Percentiles rank a stretch among this genome's conserved stretches.
These are phyloP conservation scores for Pseudoneurospora amorphoporcata DNA, from an alignment of 495 filamentous ascomycete genomes.

Conservation along the genomic window DNA sequence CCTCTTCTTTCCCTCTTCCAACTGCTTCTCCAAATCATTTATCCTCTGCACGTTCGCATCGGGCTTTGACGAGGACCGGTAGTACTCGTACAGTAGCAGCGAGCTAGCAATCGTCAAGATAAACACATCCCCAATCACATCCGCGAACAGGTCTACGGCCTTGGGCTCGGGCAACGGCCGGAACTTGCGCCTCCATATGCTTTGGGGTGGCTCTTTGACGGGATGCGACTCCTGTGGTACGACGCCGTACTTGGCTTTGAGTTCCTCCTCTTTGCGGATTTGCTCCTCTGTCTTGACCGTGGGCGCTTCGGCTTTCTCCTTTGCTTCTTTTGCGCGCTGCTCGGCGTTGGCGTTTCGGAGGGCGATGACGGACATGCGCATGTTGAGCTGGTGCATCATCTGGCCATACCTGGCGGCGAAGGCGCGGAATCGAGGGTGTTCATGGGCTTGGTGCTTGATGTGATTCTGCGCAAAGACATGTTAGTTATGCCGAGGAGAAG, in stretches of 20 bases:
- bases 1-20: slow-evolving; percentile 48
- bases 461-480: slow-evolving; percentile 50
- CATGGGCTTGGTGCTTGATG: slow-evolving; percentile 89
- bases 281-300: slow-evolving; percentile 76
- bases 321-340: slow-evolving; percentile 41
- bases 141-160: slow-evolving; percentile 91
- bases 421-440: slow-evolving; percentile 80
- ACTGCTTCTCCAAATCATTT: slow-evolving; percentile 58
- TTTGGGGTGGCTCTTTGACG: slow-evolving; percentile 24
- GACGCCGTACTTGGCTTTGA: slow-evolving; percentile 32
- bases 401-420: slow-evolving; percentile 65
- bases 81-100: slow-evolving; percentile 75
- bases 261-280: slow-evolving; percentile 49
- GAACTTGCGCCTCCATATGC: slow-evolving; percentile 42
- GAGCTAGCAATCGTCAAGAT: slow-evolving; percentile 71
- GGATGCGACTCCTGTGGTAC: slow-evolving; percentile 26
- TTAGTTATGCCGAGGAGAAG: neutral
- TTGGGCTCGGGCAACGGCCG: slow-evolving; percentile 80
- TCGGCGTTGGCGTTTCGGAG: slow-evolving; percentile 67
- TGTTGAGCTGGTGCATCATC: slow-evolving; percentile 80
- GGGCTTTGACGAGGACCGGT: slow-evolving; percentile 60
- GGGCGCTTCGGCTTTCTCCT: slow-evolving; percentile 58
- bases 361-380: slow-evolving; percentile 77
- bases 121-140: slow-evolving; percentile 87
- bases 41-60: slow-evolving; percentile 55